Base-by-base conservation (phyloP, 257 asterid genomes). In the Coffea canephora region DNA sequence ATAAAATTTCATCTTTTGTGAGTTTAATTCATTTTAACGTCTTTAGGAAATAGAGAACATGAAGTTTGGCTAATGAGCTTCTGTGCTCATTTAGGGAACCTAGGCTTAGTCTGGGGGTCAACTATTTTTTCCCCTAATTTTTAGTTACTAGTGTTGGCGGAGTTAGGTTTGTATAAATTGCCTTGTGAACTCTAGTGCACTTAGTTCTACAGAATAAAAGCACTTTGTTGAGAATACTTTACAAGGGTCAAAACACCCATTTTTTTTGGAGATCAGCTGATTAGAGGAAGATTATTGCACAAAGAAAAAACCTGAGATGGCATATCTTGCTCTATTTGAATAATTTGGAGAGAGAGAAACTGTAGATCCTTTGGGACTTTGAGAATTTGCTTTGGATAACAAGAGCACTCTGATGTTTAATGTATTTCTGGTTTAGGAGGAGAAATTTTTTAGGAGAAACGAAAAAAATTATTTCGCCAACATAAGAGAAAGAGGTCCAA, bases 301-400 rank as follows among this genome's bases (percentile, higher is more conserved):
- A 48, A 25, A 1, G 36, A 50, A 10, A 72, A 25, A 50, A 48
- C 36, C 48, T 6, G 15, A 21, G 27, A 43, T 27, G 19, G 48
- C 48, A 68, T n/a, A 43, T 76, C 71, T 70, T 48, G 74, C 62
- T 59, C 21, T 77, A 50, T 72, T n/a, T 71, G 75, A 73, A 77
- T 54, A 48, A 21, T 71, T n/a, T 61, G 83, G 41, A 46, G 13
- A 55, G 75, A 23, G 9, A 16, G 62, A 55, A 55, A 16, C 16
- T 2, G 61, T 0, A 50, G 36, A 14, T 19, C 25, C 27, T 31
- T 21, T 19, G 13, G 25, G 36, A 34, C 34, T 8, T 48, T 49
- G 23, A n/a, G 18, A 27, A 55, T 73, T 49, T 27, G 25, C 36
- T 73, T 25, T 48, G 39, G 76, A 46, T 48, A n/a, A 25, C 19